Conservation (phyloP, 2,329 filamentous ascomycete genomes). For the Pseudocercospora fijiensis region DNA sequence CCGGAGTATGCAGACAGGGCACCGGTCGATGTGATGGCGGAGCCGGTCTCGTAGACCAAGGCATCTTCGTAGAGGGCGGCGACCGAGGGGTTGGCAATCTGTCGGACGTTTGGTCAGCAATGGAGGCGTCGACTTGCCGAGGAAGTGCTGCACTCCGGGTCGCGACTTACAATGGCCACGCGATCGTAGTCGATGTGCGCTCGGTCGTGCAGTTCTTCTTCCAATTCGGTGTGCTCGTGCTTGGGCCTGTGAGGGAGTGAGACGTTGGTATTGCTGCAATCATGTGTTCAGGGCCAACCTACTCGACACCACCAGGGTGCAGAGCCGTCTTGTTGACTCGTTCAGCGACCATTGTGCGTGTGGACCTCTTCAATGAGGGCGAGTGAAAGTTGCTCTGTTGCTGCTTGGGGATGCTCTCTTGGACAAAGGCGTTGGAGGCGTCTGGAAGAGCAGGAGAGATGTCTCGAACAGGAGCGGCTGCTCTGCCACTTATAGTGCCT, state of each 20-base stretch:
- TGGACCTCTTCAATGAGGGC: conserved; percentile 51
- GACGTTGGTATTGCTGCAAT: conserved; percentile 17
- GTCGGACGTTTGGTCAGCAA: conserved; percentile 26
- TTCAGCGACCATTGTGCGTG: conserved; percentile 49
- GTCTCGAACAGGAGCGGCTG: conserved; percentile 3
- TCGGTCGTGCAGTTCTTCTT: conserved; percentile 95
- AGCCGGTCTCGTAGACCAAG: conserved; percentile 94
- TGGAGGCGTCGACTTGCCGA: neutral
- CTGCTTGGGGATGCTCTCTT: conserved; percentile 59
- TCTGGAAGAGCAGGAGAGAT: conserved; percentile 37
- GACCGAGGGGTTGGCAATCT: conserved; percentile 89
- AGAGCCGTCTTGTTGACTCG: conserved; percentile 87
- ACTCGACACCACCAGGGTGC: conserved; percentile 88
- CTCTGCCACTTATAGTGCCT: conserved; percentile 3
- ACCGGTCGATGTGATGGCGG: conserved; percentile 92
- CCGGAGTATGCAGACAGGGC: conserved; percentile 97
- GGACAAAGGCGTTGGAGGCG: conserved; percentile 56
- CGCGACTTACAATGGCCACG: conserved; percentile 80
- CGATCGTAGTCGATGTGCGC: conserved; percentile 99
- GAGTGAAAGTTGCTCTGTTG: conserved; percentile 60
- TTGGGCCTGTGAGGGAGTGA: conserved; percentile 60
- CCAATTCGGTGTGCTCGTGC: conserved; percentile 89
- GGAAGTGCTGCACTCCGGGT: neutral
- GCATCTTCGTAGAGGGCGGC: conserved; percentile 98
- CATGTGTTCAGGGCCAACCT: conserved; percentile 47